Percentiles rank a stretch among this genome's conserved stretches.
Conservation (phyloP, 2,329 filamentous ascomycete genomes). For the Ophiostoma perfectum region DNA sequence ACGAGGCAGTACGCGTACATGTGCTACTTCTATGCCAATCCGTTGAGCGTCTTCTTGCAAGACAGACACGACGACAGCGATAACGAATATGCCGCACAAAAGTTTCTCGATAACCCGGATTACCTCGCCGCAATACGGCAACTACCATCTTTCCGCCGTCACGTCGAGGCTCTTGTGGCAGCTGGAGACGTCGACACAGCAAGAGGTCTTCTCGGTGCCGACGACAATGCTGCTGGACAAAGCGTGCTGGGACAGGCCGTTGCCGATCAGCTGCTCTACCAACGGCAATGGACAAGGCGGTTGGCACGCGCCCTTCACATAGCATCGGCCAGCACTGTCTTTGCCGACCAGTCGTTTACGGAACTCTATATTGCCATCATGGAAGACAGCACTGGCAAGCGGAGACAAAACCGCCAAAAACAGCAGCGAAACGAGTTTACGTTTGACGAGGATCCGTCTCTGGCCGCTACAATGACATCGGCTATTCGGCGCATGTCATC, state of each 20-base stretch:
- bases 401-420: constrained; percentile 20
- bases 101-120: constrained; percentile 41
- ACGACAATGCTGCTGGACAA: not conserved
- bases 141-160: constrained; percentile 60
- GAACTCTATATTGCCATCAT: constrained; percentile 58
- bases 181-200: constrained; percentile 40
- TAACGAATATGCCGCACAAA: constrained; percentile 21
- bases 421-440: constrained; percentile 28
- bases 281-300: constrained; percentile 33
- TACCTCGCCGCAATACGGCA: constrained; percentile 64
- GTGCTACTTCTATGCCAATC: constrained; percentile 79
- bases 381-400: constrained; percentile 12
- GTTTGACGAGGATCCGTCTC: constrained; percentile 38
- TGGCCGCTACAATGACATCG: constrained; percentile 43
- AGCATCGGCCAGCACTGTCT: constrained; percentile 35
- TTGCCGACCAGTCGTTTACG: constrained; percentile 39
- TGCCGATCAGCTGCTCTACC: constrained; percentile 36
- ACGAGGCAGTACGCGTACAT: constrained; percentile 63
- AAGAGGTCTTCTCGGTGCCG: constrained; percentile 41
- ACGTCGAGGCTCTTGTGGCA: constrained; percentile 46
- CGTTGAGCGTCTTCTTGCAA: constrained; percentile 59
- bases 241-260: constrained; percentile 33
- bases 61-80: constrained; percentile 27
- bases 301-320: constrained; percentile 49
- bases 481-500: constrained; percentile 57